Conservation (phyloP, 202 grass and related monocot species). For the Digitaria exilis region DNA sequence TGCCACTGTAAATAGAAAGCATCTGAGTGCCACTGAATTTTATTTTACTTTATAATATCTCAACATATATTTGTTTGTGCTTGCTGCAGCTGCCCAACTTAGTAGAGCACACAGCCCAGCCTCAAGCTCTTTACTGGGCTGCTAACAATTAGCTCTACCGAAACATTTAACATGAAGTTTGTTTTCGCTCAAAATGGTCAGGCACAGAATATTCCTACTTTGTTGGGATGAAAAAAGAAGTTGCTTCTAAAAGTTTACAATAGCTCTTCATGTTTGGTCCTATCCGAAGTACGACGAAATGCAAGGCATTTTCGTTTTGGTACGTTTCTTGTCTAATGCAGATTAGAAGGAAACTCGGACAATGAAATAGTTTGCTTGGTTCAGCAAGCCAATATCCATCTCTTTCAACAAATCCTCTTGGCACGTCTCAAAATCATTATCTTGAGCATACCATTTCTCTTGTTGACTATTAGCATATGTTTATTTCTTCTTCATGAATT, state of each 20-base stretch:
- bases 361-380: not conserved
- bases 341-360: not conserved
- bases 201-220: not conserved
- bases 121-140: no score
- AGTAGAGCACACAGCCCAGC: no score
- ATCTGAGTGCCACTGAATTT: not conserved
- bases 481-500: constrained; percentile 2
- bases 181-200: not conserved
- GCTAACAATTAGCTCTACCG: no score
- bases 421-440: not conserved
- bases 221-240: not conserved
- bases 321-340: not conserved
- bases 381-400: constrained; percentile 5
- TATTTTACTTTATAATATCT: not conserved
- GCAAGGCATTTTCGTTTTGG: not conserved
- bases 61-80: no score
- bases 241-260: not conserved
- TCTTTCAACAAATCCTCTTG: not conserved
- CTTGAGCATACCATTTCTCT: not conserved
- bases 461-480: not conserved
- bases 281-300: no score
- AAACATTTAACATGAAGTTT: no score
- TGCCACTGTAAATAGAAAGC: not conserved
- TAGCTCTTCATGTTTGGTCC: not conserved
- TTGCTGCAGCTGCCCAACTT: no score